Base-by-base conservation (phyloP, 768 basidiomycete genomes). In the Pholiota conissans region DNA sequence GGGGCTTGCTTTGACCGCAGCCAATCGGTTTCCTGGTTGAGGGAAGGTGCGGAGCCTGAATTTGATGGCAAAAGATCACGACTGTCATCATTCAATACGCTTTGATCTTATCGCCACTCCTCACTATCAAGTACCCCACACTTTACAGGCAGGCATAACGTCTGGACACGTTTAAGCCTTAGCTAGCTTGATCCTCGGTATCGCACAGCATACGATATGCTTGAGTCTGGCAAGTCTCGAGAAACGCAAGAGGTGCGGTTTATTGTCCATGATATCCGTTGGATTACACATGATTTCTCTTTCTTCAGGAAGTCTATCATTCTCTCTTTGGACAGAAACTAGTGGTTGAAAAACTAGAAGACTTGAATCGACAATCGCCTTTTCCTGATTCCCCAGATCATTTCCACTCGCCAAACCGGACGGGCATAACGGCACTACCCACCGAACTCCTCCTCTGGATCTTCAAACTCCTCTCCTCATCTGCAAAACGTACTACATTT, bases 401-500 rank as follows among this genome's bases (percentile, higher is more conserved):
- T 18, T 11, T 5, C 20, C 42, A 45, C 22, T 45, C 42, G 7
- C 42, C 42, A 45, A 45, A 45, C 11, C 46, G 47, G 11, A 30
- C 11, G 11, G 39, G 49, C 4, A 57, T 57, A n/a, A 40, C 48
- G 9, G 24, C 48, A n/a, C 27, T 57, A 9, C 56, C 56, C 1
- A 27, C 37, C 3, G 56, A 57, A 26, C 24, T 57, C n/a, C 56
- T 57, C 39, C 39, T 51, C n/a, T 42, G 39, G 49, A 57, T 57
- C 48, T 57, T 57, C 49, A 39, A 39, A 20, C 5, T 50, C 2
- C 26, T 55, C 16, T 40, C n/a, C 2, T 42, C 16, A 5, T 8
- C 39, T 22, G 11, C 22, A 24, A 49, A 29, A 24, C 45, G 30
- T 18, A 22, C 20, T 10, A 16, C 28, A 13, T 46, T 42, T 18